These are phyloP conservation scores for Fragilariopsis cylindrus DNA, from an alignment of 108 stramenopile species.

Conservation along the genomic window DNA sequence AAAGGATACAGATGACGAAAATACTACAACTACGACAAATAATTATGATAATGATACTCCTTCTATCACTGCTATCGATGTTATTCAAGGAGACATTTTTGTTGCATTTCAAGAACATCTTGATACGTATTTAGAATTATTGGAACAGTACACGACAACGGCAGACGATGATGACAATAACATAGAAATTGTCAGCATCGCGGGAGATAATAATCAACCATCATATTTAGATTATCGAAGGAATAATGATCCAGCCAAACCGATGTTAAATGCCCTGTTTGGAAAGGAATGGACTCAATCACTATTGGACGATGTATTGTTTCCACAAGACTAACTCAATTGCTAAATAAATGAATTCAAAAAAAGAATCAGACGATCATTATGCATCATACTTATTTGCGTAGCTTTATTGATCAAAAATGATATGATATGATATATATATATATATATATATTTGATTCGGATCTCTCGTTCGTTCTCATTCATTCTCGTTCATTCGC, in stretches of 20 bases:
- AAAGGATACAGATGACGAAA: not conserved
- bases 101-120: slow-evolving; percentile 66
- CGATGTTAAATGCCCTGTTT: slow-evolving; percentile 79
- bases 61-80: slow-evolving; percentile 21
- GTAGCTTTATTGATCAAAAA: not conserved
- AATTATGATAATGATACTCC: not conserved
- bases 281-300: slow-evolving; percentile 73
- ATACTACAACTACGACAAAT: not conserved
- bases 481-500: too few relatives aligned
- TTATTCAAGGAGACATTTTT: slow-evolving; percentile 54
- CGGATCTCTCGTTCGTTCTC: too few relatives aligned
- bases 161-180: not conserved
- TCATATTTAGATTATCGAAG: slow-evolving; percentile 69
- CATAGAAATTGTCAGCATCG: slow-evolving; percentile 1
- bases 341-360: too few relatives aligned
- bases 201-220: slow-evolving; percentile 31
- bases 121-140: slow-evolving; percentile 56
- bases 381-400: slow-evolving; percentile 9
- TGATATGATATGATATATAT: not conserved
- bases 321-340: slow-evolving; percentile 38
- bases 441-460: too few relatives aligned
- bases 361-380: not conserved
- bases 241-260: slow-evolving; percentile 81
- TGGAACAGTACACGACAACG: slow-evolving; percentile 26
- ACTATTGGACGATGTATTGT: slow-evolving; percentile 66